Evolutionary conservation across 306 rosid genomes (phyloP).

Genomic region (Herpetospermum pedunculosum): DNA sequence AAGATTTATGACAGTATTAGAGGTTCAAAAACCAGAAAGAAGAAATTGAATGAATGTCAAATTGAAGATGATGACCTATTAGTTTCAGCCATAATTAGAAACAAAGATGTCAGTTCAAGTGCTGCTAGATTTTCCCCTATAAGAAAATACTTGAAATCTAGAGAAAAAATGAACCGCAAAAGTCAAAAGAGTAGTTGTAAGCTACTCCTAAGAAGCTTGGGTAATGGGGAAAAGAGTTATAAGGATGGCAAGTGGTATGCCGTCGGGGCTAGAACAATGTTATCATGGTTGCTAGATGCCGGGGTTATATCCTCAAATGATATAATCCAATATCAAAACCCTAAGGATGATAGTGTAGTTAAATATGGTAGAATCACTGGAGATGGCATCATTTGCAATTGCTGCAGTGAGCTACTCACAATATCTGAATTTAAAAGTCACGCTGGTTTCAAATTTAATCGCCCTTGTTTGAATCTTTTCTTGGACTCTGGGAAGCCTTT

Average conservation of each 20-base stretch:
- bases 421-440: conserved; percentile 77
- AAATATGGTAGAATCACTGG: conserved; percentile 70
- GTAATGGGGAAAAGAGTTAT: conserved; percentile 51
- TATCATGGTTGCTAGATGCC: conserved; percentile 81
- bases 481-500: conserved; percentile 83
- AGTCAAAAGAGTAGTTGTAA: conserved; percentile 54
- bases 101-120: conserved; percentile 38
- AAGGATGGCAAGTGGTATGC: conserved; percentile 54
- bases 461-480: conserved; percentile 85
- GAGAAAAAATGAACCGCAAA: conserved; percentile 41
- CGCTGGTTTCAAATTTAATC: conserved; percentile 65
- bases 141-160: conserved; percentile 42
- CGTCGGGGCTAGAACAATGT: conserved; percentile 54
- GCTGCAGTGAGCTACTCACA: conserved; percentile 54
- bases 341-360: conserved; percentile 45
- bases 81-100: conserved; percentile 77
- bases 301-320: conserved; percentile 57
- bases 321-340: conserved; percentile 61
- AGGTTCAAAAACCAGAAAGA: conserved; percentile 28
- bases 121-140: conserved; percentile 20
- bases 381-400: conserved; percentile 74
- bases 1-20: conserved; percentile 14
- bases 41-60: conserved; percentile 41
- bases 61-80: conserved; percentile 84
- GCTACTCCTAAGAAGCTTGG: conserved; percentile 66